Base-by-base conservation (phyloP, 768 basidiomycete genomes). In the Ramaria sp. region DNA sequence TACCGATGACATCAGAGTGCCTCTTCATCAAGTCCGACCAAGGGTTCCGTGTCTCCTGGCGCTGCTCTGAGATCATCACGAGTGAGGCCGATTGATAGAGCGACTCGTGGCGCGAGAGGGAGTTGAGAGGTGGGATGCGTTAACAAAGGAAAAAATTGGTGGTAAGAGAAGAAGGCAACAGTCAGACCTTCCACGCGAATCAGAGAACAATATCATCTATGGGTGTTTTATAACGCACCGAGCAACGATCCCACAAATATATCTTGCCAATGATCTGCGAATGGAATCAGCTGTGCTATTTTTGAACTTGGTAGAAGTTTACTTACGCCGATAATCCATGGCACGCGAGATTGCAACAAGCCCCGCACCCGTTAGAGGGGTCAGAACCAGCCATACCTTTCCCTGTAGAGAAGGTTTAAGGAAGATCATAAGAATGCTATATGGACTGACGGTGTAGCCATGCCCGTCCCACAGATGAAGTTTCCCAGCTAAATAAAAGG, bases 401-500 rank as follows among this genome's bases (percentile, higher is more conserved):
- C 77, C 69, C 78, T 83, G 55, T 30, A 52, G 51, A 50, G 39
- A 39, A 44, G 18, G 43, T 15, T 16, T 9, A 45, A 44, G 28
- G 27, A 32, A 51, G 9, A 18, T 37, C 24, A 13, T 48, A 32
- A 15, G 22, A 27, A 44, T n/a, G 9, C 50, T 7, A 13, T 7
- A 38, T 1, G 38, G 16, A 27, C 6, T 16, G 32, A 25, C 81
- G 53, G 80, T 70, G 63, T 90, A 79, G 2, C 92, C 93, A 43
- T 80, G 75, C 22, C 71, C 73, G 64, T 96, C 92, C 58, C 92
- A 95, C 7, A 98, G 70, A 63, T 93, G 92, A 61, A 95, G 70
- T 67, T 98, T 97, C 2, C 94, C 96, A 10, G 89, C 86, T 6
- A 94, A 69, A 65, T 96, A 98, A 59, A 88, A 83, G 1, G 85